Conservation (phyloP, 768 basidiomycete species). For the Suillus subalutaceus region DNA sequence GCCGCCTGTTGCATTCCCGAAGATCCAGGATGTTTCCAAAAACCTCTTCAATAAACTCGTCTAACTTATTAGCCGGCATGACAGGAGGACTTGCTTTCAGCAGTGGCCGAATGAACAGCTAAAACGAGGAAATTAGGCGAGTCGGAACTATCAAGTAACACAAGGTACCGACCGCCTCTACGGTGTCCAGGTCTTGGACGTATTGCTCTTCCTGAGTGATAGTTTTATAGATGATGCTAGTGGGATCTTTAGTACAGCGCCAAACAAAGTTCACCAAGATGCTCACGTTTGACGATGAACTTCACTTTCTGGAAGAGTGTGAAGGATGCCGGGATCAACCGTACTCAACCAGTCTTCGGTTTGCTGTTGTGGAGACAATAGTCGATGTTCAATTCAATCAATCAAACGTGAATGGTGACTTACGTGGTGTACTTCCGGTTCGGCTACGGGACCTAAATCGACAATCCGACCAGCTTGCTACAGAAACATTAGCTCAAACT, state of each 20-base stretch:
- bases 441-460: constrained; percentile 23
- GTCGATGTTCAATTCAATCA: constrained; percentile 15
- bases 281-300: constrained; percentile 76
- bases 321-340: constrained; percentile 51
- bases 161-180: constrained; percentile 63
- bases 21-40: constrained; percentile 89
- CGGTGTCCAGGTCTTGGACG: constrained; percentile 80
- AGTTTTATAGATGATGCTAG: constrained; percentile 79
- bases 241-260: constrained; percentile 9
- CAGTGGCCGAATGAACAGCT: constrained; percentile 59
- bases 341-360: constrained; percentile 54
- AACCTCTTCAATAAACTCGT: constrained; percentile 86
- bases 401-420: constrained; percentile 29
- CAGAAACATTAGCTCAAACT: constrained; percentile 18
- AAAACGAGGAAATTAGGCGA: constrained; percentile 30
- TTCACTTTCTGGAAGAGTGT: constrained; percentile 72
- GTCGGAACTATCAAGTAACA: constrained; percentile 9
- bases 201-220: constrained; percentile 91
- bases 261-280: background rate
- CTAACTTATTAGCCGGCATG: constrained; percentile 58
- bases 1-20: constrained; percentile 77
- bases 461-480: constrained; percentile 26
- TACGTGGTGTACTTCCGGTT: constrained; percentile 35
- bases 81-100: constrained; percentile 58
- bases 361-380: constrained; percentile 23